Evolutionary conservation across 441 rosid genomes (phyloP), one percentile per base, ranked within the genome.

Genomic region (Populus hybrid): DNA sequence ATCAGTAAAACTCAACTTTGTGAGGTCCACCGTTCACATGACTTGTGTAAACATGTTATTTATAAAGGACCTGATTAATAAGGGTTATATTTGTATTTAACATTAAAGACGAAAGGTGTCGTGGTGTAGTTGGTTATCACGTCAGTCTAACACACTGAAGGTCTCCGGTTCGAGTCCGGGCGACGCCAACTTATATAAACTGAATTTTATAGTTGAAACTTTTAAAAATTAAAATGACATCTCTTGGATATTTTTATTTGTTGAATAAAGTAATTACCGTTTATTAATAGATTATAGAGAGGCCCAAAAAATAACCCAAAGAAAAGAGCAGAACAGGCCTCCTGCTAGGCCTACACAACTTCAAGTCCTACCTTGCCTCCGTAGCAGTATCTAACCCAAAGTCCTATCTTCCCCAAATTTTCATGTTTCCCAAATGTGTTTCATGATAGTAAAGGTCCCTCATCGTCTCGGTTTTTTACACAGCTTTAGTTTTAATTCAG

Each of bases 41-140:
- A 5, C 57, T 16, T 50, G 57, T 14, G 20, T 14, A 50, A 14
- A 50, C n/a, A 14, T 50, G 6, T 50, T 50, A 46, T 14, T 46
- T 5, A 46, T 16, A 46, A 5, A 5, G 5, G 7, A 5, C 7
- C 20, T 12, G 2, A 14, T 4, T 14, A 50, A 50, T 50, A 14
- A 16, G 0, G 0, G 0, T 14, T 3, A 1, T 50, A 14, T 5
- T 1, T 14, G 0, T 5, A 50, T 0, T 50, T 16, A 14, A 1
- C 57, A 12, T 12, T 12, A 0, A 14, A 7, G 5, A 5, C 57
- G 5, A 9, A 10, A 2, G 84, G 90, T 86, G 80, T 94, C 90
- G 92, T 94, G 99, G 98, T 94, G 97, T 90, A 91, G 97, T 92
- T 93, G 99, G 97, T 92, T 94, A 90, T 92, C 97, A 91, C 97